Evolutionary conservation across 768 basidiomycete genomes (phyloP), one percentile per base, ranked within the genome.

Genomic region (Mycena polygramma): DNA sequence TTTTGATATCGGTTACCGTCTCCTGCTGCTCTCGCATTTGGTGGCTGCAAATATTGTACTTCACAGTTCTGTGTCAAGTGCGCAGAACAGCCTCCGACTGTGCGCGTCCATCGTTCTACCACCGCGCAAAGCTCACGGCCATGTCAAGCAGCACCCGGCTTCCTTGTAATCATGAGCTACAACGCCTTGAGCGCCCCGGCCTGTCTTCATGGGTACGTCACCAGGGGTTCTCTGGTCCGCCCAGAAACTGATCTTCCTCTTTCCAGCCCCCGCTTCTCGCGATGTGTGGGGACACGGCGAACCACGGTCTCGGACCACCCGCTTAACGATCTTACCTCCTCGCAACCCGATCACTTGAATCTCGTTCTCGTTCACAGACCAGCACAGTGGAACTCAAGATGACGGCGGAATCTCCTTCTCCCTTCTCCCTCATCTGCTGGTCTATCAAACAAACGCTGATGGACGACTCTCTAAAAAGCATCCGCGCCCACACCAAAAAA

Each of bases 191-290:
- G 14, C 8, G 22, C 48, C 48, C 22, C 48, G 17, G 7, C 14
- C 35, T 36, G 20, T 54, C 36, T 36, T 19, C 19, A 17, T 36
- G 7, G 53, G 30, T 54, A 54, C 10, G 37, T 55, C n/a, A 22
- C 22, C 20, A 49, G n/a, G 48, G 39, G 6, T 57, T 57, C 8
- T 7, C 26, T 36, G 35, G 13, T 30, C 52, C 52, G 26, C 15
- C n/a, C 48, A 22, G n/a, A 22, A 49, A 49, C 55, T 57, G 55
- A 57, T 57, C 5, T 22, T 57, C 39, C 55, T 30, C n/a, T 8
- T 9, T 4, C 30, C 6, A 30, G 30, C 3, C 30, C 3, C 30
- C 15, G 55, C 53, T 46, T 19, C 19, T 46, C 45, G 15, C 41
- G 15, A 15, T 41, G 41, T 15, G 41, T 41, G 41, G 41, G 11